Evolutionary conservation across 768 basidiomycete genomes (phyloP).

Genomic region (Hypsizygus marmoreus): DNA sequence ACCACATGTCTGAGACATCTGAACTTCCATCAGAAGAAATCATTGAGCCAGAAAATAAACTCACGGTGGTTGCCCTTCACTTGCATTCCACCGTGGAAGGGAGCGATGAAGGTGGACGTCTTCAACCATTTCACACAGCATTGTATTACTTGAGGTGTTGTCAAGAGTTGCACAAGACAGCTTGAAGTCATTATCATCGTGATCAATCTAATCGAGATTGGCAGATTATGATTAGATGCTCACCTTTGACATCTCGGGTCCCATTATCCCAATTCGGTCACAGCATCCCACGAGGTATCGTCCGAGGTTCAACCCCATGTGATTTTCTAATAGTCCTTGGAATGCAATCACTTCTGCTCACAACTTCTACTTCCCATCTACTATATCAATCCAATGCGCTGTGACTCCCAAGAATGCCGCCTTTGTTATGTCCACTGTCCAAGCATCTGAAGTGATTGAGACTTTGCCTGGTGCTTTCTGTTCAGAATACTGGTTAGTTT

Average conservation of each 20-base stretch:
- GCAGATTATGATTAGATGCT: slow-evolving; percentile 4
- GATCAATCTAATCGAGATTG: neutral
- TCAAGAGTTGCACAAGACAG: slow-evolving; percentile 20
- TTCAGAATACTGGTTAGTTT: no score
- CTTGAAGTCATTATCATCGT: no score
- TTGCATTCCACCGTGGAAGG: slow-evolving; percentile 13
- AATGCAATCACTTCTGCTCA: slow-evolving; percentile 23
- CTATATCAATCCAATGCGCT: slow-evolving; percentile 23
- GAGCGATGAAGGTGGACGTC: slow-evolving; percentile 6
- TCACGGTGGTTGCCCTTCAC: no score
- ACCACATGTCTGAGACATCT: slow-evolving; percentile 32
- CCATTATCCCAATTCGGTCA: slow-evolving; percentile 25
- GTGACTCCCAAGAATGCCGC: slow-evolving; percentile 14
- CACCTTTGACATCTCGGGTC: slow-evolving; percentile 21
- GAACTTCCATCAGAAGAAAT: no score
- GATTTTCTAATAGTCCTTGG: slow-evolving; percentile 18
- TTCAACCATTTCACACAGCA: slow-evolving; percentile 16
- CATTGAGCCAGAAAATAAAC: no score
- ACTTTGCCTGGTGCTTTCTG: slow-evolving; percentile 20
- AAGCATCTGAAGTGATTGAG: slow-evolving; percentile 16
- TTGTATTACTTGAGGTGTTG: slow-evolving; percentile 24
- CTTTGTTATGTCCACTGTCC: slow-evolving; percentile 22
- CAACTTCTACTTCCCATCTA: slow-evolving; percentile 21
- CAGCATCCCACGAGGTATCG: slow-evolving; percentile 23
- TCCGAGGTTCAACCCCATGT: slow-evolving; percentile 28